Evolutionary conservation across 2,329 filamentous ascomycete genomes (phyloP).

Genomic region (Microdochium trichocladiopsis): DNA sequence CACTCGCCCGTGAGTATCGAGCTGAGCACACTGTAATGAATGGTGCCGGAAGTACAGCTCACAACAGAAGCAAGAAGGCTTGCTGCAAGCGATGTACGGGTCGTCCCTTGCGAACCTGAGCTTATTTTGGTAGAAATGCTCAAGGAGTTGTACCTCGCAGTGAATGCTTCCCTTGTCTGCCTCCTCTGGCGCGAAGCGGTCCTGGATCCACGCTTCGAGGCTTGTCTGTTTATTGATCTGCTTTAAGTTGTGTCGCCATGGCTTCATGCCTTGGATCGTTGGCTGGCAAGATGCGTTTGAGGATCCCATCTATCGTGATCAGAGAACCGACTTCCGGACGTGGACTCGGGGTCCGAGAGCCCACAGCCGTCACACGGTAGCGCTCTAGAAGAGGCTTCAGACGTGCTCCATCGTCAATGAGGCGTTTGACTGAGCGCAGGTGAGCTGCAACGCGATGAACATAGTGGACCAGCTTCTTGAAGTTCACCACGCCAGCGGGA

Average conservation of each 20-base stretch:
- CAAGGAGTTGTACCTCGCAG: conserved; percentile 38
- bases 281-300: conserved; percentile 20
- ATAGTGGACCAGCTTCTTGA: not conserved
- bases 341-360: conserved; percentile 4
- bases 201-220: conserved; percentile 13
- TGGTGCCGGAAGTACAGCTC: conserved; percentile 34
- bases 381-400: not conserved
- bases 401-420: not conserved
- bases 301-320: conserved; percentile 20
- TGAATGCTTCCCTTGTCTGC: conserved; percentile 26
- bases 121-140: conserved; percentile 29
- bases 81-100: conserved; percentile 41
- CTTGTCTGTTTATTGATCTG: conserved; percentile 18
- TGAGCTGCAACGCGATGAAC: not conserved
- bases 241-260: conserved; percentile 3
- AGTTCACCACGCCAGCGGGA: not conserved
- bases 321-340: conserved; percentile 16
- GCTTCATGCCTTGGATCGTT: conserved; percentile 5
- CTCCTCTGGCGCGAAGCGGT: conserved; percentile 13
- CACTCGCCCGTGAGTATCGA: conserved; percentile 28
- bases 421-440: not conserved
- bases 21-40: conserved; percentile 20
- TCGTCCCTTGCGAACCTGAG: conserved; percentile 29
- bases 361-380: not conserved
- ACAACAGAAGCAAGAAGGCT: conserved; percentile 43